These are phyloP conservation scores for Beauveria australis DNA, from an alignment of 2,329 filamentous ascomycete genomes.

Conservation along the genomic window DNA sequence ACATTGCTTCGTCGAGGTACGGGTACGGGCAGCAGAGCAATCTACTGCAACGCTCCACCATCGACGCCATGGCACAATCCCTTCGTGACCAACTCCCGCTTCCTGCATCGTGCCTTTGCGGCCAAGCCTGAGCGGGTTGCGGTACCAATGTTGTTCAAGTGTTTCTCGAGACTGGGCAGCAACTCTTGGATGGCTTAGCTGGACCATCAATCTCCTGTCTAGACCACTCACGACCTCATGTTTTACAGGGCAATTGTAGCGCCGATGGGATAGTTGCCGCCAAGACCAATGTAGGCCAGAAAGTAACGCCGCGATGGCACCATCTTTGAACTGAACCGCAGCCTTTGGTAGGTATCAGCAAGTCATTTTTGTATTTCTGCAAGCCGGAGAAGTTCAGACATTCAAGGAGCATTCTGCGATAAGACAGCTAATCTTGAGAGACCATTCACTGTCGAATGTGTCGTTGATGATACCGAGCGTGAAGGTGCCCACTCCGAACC, in stretches of 20 bases:
- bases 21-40: not conserved
- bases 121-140: not conserved
- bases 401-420: conserved; percentile 31
- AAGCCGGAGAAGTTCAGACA: not conserved
- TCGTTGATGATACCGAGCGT: conserved; percentile 2
- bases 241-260: conserved; percentile 38
- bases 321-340: conserved; percentile 5
- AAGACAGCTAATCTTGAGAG: conserved; percentile 44
- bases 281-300: conserved; percentile 26
- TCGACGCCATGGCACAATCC: not conserved
- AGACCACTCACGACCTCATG: conserved; percentile 13
- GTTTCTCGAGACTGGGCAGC: not conserved
- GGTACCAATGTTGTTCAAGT: not conserved
- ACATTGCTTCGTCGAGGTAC: no score
- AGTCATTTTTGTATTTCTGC: not conserved
- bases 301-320: conserved; percentile 8
- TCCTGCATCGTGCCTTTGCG: conserved; percentile 9
- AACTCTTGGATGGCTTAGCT: conserved; percentile 9
- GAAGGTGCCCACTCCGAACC: not conserved
- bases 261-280: conserved; percentile 41
- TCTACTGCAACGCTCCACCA: not conserved
- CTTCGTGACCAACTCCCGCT: conserved; percentile 8
- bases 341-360: not conserved
- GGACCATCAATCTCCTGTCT: conserved; percentile 10
- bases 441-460: conserved; percentile 31